phyloP scores from a whole-genome alignment of 2,329 filamentous ascomycete species.

The Colletotrichum theobromicola region DNA sequence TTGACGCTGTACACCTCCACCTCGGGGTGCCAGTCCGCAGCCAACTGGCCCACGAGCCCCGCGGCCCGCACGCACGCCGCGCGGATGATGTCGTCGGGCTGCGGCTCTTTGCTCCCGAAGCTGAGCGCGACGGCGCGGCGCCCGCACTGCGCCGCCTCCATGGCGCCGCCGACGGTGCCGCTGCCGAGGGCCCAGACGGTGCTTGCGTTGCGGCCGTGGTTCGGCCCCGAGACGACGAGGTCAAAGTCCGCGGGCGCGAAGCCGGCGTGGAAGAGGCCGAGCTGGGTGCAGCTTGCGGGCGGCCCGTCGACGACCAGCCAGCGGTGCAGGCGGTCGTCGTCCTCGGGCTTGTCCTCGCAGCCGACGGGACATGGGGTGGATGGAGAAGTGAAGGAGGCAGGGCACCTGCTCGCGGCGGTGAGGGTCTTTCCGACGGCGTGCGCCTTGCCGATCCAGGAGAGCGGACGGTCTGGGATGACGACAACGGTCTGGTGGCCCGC shows the following conservation, averaged over 20 bases:
- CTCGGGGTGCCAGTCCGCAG: conserved; percentile 58
- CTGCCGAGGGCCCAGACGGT: conserved; percentile 62
- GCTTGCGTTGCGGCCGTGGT: conserved; percentile 67
- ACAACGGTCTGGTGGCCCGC: conserved; percentile 73
- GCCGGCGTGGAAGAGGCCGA: conserved; percentile 60
- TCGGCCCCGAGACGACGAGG: conserved; percentile 63
- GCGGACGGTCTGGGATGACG: conserved; percentile 71
- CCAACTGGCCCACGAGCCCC: conserved; percentile 66
- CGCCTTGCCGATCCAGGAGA: conserved; percentile 80
- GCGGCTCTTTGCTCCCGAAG: conserved; percentile 73
- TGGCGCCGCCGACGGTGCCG: conserved; percentile 62
- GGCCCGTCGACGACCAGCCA: conserved; percentile 66
- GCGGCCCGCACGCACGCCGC: conserved; percentile 64
- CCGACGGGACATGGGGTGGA: conserved; percentile 24
- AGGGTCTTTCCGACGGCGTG: conserved; percentile 73
- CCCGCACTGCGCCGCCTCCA: conserved; percentile 62
- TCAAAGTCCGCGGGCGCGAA: conserved; percentile 45
- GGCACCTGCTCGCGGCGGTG: conserved; percentile 30
- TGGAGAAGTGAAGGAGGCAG: conserved; percentile 7
- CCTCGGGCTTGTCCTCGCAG: conserved; percentile 34
- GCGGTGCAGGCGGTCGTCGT: conserved; percentile 47
- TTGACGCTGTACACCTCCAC: conserved; percentile 74
- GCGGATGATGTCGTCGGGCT: conserved; percentile 69
- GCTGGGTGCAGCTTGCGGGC: conserved; percentile 64
- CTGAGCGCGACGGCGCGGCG: conserved; percentile 68